Conservation (phyloP, 352 stramenopile species). For the Phytophthora fragariaefolia region DNA sequence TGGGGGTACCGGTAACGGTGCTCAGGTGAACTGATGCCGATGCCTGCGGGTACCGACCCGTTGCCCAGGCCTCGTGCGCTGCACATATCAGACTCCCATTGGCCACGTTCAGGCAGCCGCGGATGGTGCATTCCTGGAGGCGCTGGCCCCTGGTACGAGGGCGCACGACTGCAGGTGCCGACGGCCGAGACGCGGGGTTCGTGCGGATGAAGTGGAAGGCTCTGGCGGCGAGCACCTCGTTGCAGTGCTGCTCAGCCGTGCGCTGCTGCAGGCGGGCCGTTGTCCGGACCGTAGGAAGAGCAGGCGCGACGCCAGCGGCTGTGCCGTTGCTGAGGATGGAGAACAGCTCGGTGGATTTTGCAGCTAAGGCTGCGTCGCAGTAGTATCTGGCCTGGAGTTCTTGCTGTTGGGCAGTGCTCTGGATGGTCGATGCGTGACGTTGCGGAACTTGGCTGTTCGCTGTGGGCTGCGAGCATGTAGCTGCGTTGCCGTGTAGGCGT, state of each 20-base stretch:
- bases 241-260: slow-evolving; percentile 15
- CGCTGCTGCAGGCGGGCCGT: slow-evolving; percentile 16
- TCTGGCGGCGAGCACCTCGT: slow-evolving; percentile 3
- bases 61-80: slow-evolving; percentile 10
- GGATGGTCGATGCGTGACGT: background rate
- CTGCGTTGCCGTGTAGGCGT: background rate
- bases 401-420: slow-evolving; percentile 7
- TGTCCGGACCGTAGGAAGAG: background rate
- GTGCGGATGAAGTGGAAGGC: slow-evolving; percentile 2
- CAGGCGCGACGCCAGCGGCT: too few species aligned
- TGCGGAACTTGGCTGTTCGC: background rate
- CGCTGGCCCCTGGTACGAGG: background rate
- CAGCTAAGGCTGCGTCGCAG: background rate
- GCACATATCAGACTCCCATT: slow-evolving; percentile 6
- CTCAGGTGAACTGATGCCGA: too few species aligned
- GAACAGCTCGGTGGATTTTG: slow-evolving; percentile 7
- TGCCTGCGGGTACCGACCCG: background rate
- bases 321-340: slow-evolving; percentile 1
- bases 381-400: slow-evolving; percentile 15
- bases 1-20: too few species aligned
- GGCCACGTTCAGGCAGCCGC: slow-evolving; percentile 4
- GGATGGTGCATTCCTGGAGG: slow-evolving; percentile 5
- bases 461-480: background rate
- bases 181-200: background rate
- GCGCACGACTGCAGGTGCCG: background rate